Conservation (phyloP, 768 basidiomycete genomes). For the Termitomyces titanicus region DNA sequence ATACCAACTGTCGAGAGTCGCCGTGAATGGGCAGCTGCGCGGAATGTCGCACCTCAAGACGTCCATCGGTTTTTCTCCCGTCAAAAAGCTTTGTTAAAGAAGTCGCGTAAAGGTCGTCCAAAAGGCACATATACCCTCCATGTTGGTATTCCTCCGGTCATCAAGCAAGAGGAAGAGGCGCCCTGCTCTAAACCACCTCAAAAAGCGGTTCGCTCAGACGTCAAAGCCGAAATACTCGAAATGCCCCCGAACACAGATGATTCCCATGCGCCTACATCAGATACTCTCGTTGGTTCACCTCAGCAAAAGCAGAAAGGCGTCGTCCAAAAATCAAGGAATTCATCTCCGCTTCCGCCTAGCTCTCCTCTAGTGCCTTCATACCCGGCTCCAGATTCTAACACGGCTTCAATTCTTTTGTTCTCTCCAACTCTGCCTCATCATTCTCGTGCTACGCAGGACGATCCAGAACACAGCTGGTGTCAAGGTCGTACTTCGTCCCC, state of each 20-base stretch:
- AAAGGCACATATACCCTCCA: conserved; percentile 36
- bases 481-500: not conserved
- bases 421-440: not conserved
- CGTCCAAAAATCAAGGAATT: not conserved
- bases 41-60: conserved; percentile 27
- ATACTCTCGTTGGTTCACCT: conserved; percentile 8
- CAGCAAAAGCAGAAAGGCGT: not conserved
- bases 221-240: not conserved
- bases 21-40: conserved; percentile 35
- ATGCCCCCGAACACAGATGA: not conserved
- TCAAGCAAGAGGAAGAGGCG: conserved; percentile 4
- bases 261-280: conserved; percentile 3
- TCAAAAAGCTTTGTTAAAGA: conserved; percentile 26
- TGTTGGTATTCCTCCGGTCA: conserved; percentile 29
- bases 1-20: conserved; percentile 34
- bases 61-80: conserved; percentile 39
- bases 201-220: not conserved
- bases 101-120: conserved; percentile 19
- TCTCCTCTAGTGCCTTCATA: conserved; percentile 2
- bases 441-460: not conserved
- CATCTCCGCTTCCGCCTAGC: conserved; percentile 10
- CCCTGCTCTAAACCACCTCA: not conserved
- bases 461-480: not conserved
- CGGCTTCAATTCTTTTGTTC: not conserved
- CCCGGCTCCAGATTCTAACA: not conserved